These are phyloP conservation scores for Rauvolfia tetraphylla DNA, from an alignment of 257 asterid species.

Conservation along the genomic window DNA sequence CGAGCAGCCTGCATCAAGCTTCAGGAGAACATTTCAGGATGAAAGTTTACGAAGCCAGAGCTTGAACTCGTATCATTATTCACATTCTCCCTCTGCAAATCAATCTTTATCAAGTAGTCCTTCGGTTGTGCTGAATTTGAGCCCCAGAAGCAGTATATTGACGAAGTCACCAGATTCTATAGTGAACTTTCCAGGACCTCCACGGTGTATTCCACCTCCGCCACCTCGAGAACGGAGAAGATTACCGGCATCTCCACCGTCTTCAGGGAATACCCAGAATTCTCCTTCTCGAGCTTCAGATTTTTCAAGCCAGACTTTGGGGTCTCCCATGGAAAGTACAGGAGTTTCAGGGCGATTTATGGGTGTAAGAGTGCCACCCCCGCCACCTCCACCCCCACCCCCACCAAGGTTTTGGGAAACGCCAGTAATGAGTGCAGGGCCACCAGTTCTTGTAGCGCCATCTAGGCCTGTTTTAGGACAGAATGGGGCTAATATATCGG, in stretches of 20 bases:
- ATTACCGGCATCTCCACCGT: conserved; percentile 44
- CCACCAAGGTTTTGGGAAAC: conserved; percentile 48
- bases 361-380: conserved; percentile 23
- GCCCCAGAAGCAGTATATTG: conserved; percentile 64
- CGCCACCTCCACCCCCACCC: conserved; percentile 53
- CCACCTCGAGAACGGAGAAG: conserved; percentile 39
- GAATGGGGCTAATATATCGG: conserved; percentile 15
- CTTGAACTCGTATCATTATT: conserved; percentile 28
- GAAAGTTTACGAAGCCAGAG: conserved; percentile 27
- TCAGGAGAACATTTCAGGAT: conserved; percentile 11
- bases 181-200: conserved; percentile 53
- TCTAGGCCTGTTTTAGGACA: conserved; percentile 34
- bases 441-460: conserved; percentile 63
- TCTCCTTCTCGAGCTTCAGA: conserved; percentile 58
- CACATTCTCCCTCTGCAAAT: conserved; percentile 35
- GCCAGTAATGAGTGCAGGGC: conserved; percentile 41
- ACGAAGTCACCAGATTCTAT: conserved; percentile 69
- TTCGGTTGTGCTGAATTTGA: conserved; percentile 42
- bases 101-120: conserved; percentile 61
- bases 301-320: conserved; percentile 29
- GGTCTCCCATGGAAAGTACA: conserved; percentile 23
- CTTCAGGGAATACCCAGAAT: conserved; percentile 50
- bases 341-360: conserved; percentile 13
- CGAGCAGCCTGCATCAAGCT: conserved; percentile 6
- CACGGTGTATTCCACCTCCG: conserved; percentile 51